Conservation (phyloP, 2,329 filamentous ascomycete genomes). For the Verticillium zaregamsianum region DNA sequence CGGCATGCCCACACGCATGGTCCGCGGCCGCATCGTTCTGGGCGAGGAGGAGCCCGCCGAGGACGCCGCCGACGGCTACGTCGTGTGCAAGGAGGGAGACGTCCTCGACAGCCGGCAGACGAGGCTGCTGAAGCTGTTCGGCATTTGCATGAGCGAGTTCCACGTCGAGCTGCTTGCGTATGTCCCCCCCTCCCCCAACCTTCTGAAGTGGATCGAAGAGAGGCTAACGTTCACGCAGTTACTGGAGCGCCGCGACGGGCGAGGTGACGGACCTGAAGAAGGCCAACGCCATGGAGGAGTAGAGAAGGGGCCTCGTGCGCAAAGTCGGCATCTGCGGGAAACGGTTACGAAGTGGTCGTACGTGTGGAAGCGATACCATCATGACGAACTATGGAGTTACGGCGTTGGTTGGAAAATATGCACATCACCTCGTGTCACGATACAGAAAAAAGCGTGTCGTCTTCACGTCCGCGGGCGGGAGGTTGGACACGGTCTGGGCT, state of each 20-base stretch:
- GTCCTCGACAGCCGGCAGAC: conserved; percentile 88
- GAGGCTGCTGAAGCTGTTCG: conserved; percentile 88
- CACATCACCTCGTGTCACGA: conserved; percentile 1
- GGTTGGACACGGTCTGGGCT: background rate
- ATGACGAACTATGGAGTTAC: conserved; percentile 11
- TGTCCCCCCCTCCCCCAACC: conserved; percentile 23
- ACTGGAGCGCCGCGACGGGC: conserved; percentile 57
- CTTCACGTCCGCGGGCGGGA: background rate
- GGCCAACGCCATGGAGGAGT: conserved; percentile 31
- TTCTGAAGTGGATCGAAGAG: background rate
- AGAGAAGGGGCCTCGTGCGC: conserved; percentile 1
- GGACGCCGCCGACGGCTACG: conserved; percentile 62
- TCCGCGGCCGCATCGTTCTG: conserved; percentile 82
- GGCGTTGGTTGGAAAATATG: conserved; percentile 7
- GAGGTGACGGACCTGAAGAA: conserved; percentile 53
- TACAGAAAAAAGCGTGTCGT: background rate
- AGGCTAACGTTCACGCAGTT: conserved; percentile 27
- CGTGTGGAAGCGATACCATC: conserved; percentile 13
- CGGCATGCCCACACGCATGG: conserved; percentile 83
- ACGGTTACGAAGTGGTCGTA: conserved; percentile 10
- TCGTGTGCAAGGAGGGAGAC: conserved; percentile 81
- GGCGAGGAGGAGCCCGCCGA: conserved; percentile 48
- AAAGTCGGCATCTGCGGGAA: background rate
- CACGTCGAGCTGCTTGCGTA: conserved; percentile 73
- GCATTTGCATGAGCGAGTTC: conserved; percentile 87